A percentile compares a stretch with the other conserved stretches of the same genome.
These are phyloP conservation scores for Ambrosia hybrid DNA, from an alignment of 140 eudicot genomes.

Conservation along the genomic window DNA sequence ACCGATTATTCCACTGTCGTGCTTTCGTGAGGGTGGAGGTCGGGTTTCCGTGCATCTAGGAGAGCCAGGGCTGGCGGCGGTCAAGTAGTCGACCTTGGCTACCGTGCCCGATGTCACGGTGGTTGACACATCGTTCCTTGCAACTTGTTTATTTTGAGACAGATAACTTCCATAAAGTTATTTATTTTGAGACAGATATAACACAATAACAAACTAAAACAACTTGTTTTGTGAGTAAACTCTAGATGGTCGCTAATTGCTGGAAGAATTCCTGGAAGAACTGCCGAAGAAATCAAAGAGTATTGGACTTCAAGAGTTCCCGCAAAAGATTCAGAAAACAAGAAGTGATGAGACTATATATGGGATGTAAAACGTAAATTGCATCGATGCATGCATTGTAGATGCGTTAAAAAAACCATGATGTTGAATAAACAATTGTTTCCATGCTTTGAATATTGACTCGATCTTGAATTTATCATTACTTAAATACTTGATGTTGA, in stretches of 20 bases:
- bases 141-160: too few relatives aligned
- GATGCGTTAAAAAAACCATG: background rate
- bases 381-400: background rate
- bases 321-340: conserved; percentile 1
- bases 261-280: conserved; percentile 44
- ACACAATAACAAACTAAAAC: background rate
- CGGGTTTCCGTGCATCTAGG: too few relatives aligned
- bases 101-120: too few relatives aligned
- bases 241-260: conserved; percentile 37
- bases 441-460: background rate
- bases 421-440: conserved; percentile 6
- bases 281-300: conserved; percentile 34
- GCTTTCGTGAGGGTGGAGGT: too few relatives aligned
- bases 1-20: background rate
- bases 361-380: background rate
- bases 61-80: too few relatives aligned
- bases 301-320: conserved; percentile 24
- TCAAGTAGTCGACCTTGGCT: too few relatives aligned
- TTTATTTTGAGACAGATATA: background rate
- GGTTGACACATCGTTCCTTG: too few relatives aligned
- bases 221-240: background rate
- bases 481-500: too few relatives aligned
- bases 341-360: background rate
- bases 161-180: background rate
- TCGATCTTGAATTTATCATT: too few relatives aligned